A percentile compares a stretch with the other conserved stretches of the same genome.
phyloP scores from a whole-genome alignment of 1,284 basidiomycete species.

The Puccinia novopanici region DNA sequence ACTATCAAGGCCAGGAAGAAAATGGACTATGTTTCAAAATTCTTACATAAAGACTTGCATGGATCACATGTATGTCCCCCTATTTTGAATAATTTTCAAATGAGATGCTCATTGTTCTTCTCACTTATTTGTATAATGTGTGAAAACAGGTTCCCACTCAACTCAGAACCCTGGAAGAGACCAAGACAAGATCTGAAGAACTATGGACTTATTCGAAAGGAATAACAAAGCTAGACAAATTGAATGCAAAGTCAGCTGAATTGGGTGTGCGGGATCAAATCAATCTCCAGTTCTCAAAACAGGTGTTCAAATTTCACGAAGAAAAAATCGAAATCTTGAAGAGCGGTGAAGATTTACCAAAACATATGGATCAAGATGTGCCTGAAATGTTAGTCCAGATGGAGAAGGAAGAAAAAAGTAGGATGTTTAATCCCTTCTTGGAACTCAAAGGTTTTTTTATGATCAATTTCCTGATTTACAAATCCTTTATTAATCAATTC shows the following conservation, averaged over 20 bases:
- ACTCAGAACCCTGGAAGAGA: background rate
- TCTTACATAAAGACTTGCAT: background rate
- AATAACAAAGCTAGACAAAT: background rate
- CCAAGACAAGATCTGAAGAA: background rate
- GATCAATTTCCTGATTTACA: no score
- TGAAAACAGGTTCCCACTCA: background rate
- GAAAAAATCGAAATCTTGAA: background rate
- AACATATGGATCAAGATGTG: background rate
- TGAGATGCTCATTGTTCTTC: background rate
- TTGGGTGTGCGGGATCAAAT: background rate
- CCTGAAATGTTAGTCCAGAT: background rate
- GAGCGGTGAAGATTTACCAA: background rate
- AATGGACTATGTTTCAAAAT: background rate
- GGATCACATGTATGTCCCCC: background rate
- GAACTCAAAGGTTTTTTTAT: background rate
- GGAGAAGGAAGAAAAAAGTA: background rate
- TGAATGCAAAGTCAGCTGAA: background rate
- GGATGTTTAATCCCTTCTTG: background rate
- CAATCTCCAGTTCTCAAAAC: background rate
- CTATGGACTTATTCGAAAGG: background rate
- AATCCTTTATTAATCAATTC: background rate
- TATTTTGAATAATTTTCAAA: background rate
- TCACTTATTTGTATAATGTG: background rate
- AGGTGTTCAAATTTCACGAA: background rate
- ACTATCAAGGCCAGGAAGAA: background rate